A percentile compares a stretch with the other conserved stretches of the same genome.
phyloP scores from a whole-genome alignment of 495 filamentous ascomycete genomes.

The Neurospora tetrasperma region DNA sequence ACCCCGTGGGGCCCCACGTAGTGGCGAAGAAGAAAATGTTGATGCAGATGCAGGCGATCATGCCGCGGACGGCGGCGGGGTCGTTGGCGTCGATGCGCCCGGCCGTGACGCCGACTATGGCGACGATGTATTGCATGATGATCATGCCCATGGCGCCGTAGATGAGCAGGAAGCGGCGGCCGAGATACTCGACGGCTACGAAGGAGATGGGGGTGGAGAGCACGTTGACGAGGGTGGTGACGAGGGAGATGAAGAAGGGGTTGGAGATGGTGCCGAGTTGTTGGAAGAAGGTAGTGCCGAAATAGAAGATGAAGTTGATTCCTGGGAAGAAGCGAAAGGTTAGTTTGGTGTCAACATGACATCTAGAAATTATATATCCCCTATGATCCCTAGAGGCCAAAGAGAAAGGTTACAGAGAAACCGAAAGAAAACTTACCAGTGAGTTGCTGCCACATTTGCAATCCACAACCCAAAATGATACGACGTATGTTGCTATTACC shows the following conservation, averaged over 20 bases:
- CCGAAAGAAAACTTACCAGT: constrained; percentile 10
- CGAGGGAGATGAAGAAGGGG: constrained; percentile 68
- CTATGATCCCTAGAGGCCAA: too few species aligned
- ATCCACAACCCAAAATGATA: constrained; percentile 56
- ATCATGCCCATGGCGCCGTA: constrained; percentile 70
- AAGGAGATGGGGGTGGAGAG: constrained; percentile 70
- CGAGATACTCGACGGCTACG: constrained; percentile 67
- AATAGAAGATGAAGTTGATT: constrained; percentile 91
- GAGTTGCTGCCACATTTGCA: constrained; percentile 66
- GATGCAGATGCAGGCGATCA: constrained; percentile 70
- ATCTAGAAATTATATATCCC: too few species aligned
- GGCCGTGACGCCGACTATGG: constrained; percentile 54
- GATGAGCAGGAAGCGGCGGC: constrained; percentile 68
- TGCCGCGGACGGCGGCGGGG: constrained; percentile 49
- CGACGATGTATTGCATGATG: constrained; percentile 72
- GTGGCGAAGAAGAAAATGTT: constrained; percentile 76
- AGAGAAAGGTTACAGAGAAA: neutral
- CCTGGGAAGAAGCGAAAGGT: constrained; percentile 28
- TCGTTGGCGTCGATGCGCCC: constrained; percentile 34
- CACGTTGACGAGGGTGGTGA: constrained; percentile 81
- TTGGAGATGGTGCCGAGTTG: constrained; percentile 58
- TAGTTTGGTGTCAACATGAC: constrained; percentile 8
- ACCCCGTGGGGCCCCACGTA: constrained; percentile 68
- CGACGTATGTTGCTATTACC: constrained; percentile 52
- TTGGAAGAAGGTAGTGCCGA: constrained; percentile 69